These are phyloP conservation scores for Clarireedia monteithiana DNA, from an alignment of 2,329 filamentous ascomycete genomes.

Conservation along the genomic window DNA sequence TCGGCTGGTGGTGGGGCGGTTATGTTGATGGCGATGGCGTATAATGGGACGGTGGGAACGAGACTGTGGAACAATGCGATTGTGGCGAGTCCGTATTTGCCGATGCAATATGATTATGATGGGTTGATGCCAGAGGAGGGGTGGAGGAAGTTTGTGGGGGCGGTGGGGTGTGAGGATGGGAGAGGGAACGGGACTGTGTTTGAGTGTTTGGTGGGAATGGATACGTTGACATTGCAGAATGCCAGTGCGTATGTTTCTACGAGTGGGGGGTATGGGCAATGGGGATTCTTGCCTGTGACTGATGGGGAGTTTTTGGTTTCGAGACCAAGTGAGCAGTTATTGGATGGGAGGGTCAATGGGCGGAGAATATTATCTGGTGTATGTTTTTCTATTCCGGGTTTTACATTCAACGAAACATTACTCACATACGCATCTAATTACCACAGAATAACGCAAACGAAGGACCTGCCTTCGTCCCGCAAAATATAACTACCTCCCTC, in stretches of 20 bases:
- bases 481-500: slow-evolving; percentile 35
- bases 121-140: slow-evolving; percentile 35
- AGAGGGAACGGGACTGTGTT: slow-evolving; percentile 27
- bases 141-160: slow-evolving; percentile 37
- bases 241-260: slow-evolving; percentile 20
- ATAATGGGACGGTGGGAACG: slow-evolving; percentile 8
- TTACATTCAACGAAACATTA: neutral
- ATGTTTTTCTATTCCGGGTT: neutral
- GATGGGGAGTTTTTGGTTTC: slow-evolving; percentile 29
- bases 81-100: slow-evolving; percentile 41
- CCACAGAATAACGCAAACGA: slow-evolving; percentile 42
- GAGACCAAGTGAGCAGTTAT: slow-evolving; percentile 27
- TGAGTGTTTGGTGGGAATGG: slow-evolving; percentile 25
- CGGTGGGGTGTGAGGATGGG: slow-evolving; percentile 31
- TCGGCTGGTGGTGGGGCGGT: slow-evolving; percentile 46
- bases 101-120: slow-evolving; percentile 43
- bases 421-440: neutral
- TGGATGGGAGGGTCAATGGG: slow-evolving; percentile 27
- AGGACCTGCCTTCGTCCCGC: slow-evolving; percentile 37
- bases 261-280: slow-evolving; percentile 19
- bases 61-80: slow-evolving; percentile 15
- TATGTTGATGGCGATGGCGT: slow-evolving; percentile 36
- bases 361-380: slow-evolving; percentile 17
- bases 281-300: slow-evolving; percentile 32
- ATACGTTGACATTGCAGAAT: slow-evolving; percentile 28